Evolutionary conservation across 1,284 basidiomycete genomes (phyloP), one percentile per base, ranked within the genome.

Genomic region (Pseudozyma hubeiensis): DNA sequence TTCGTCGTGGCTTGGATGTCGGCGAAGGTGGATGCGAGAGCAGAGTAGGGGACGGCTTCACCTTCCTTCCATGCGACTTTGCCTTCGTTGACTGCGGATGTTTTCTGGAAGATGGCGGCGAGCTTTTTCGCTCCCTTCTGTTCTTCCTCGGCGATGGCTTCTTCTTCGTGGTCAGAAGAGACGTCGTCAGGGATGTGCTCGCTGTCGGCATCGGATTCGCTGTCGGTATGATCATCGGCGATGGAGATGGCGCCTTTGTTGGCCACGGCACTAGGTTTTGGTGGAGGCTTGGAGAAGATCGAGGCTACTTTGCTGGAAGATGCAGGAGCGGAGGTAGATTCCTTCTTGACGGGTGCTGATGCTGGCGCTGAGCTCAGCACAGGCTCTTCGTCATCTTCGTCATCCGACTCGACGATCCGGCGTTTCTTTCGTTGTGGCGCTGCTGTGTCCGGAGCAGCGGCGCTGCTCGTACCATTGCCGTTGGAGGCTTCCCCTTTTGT

Each of bases 1-100:
- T 98, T 99, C 2, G 95, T 97, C 0, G 97, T 99, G 3, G 90
- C 90, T 85, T 97, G 95, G 72, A 99, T 98, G 53, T 92, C 87
- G 34, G 90, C 88, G 82, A 99, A 99, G 0, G 92, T 90, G 68
- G 93, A 90, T 1, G 94, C 90, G 30, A 99, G 88, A 3, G 94
- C 93, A 9, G 93, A 91, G 84, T 99, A 99, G 0, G 97, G 96
- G 11, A 98, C 91, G 2, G 93, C 89, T 75, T 91, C 88, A 30
- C 93, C 94, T 35, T 87, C 87, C 86, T 93, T 92, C 95, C 95
- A 98, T n/a, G 49, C 33, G 33, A 73, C 66, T 51, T 81, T 72
- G 52, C 91, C 91, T 65, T 76, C 67, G 75, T 92, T 89, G 14
- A 91, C 93, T 76, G 93, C 94, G 62, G 29, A 53, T 54, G 67